phyloP scores from a whole-genome alignment of 768 basidiomycete species.

The Austroboletus eburneus region DNA sequence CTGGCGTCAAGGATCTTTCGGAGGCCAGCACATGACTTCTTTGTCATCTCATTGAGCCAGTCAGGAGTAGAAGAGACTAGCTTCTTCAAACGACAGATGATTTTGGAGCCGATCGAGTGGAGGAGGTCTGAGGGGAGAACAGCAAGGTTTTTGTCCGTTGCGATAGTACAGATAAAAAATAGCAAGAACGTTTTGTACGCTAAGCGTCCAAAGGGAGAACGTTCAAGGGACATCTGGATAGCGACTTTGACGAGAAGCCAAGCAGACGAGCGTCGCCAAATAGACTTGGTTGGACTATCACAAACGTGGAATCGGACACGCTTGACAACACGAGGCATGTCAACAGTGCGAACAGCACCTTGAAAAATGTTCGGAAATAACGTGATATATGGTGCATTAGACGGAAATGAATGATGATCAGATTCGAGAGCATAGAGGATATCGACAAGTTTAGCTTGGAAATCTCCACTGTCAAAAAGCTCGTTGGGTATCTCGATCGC shows the following conservation, averaged over 20 bases:
- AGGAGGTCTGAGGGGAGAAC: conserved; percentile 19
- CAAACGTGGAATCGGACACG: neutral
- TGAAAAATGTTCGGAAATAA: neutral
- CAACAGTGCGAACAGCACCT: neutral
- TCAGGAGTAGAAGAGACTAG: conserved; percentile 11
- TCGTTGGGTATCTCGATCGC: conserved; percentile 7
- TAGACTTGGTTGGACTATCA: too few species aligned
- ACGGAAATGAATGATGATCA: too few species aligned
- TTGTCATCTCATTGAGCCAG: conserved; percentile 36
- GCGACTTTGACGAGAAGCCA: conserved; percentile 28
- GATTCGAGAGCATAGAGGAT: conserved; percentile 14
- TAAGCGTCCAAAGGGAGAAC: conserved; percentile 1
- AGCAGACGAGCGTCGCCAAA: conserved; percentile 5
- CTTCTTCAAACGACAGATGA: conserved; percentile 16
- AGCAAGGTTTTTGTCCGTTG: conserved; percentile 14
- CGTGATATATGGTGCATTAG: conserved; percentile 17
- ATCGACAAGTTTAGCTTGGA: conserved; percentile 13
- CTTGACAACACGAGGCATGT: neutral
- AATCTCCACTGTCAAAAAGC: conserved; percentile 6
- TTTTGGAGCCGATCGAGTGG: conserved; percentile 19
- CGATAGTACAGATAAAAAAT: conserved; percentile 31
- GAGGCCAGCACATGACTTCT: conserved; percentile 26
- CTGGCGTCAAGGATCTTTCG: conserved; percentile 24
- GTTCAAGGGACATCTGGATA: neutral
- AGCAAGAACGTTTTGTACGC: conserved; percentile 47